phyloP scores from a whole-genome alignment of 352 stramenopile species.

The Globisporangium rhizosaccharum region DNA sequence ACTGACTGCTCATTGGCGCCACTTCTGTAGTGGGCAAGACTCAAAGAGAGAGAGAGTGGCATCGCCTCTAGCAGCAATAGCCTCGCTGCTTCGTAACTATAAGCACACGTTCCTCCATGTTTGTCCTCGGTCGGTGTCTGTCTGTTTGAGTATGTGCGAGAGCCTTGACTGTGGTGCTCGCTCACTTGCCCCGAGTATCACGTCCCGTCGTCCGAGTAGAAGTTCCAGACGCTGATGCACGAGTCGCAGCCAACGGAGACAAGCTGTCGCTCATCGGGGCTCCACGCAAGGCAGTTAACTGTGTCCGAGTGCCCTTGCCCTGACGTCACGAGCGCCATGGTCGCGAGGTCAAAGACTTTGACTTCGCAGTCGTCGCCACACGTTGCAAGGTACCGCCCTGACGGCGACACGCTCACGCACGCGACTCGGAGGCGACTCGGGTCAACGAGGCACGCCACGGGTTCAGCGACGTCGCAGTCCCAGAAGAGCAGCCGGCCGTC shows the following conservation, averaged over 20 bases:
- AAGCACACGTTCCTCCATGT: no score
- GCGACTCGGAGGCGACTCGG: constrained; percentile 33
- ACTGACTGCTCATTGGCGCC: no score
- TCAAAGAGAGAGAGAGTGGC: no score
- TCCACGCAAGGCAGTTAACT: constrained; percentile 81
- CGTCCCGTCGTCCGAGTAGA: constrained; percentile 45
- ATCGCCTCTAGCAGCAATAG: no score
- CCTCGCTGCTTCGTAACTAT: no score
- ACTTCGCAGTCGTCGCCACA: constrained; percentile 79
- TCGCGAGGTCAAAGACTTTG: constrained; percentile 67
- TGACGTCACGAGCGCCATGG: constrained; percentile 40
- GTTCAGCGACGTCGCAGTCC: constrained; percentile 87
- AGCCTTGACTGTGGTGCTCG: not conserved
- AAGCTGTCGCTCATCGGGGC: constrained; percentile 88
- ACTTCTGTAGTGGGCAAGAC: no score
- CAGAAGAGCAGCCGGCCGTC: constrained; percentile 85
- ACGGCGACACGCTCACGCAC: constrained; percentile 51
- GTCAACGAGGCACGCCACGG: constrained; percentile 53
- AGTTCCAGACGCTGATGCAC: constrained; percentile 91
- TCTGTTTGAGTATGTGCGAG: not conserved
- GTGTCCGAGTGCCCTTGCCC: constrained; percentile 63
- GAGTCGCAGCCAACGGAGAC: constrained; percentile 86
- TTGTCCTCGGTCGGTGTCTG: no score
- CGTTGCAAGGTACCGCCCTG: constrained; percentile 71
- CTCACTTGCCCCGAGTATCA: not conserved